Percentiles rank a stretch among this genome's conserved stretches.
These are phyloP conservation scores for Pseudocercospora cruenta DNA, from an alignment of 2,329 filamentous ascomycete genomes.

Conservation along the genomic window DNA sequence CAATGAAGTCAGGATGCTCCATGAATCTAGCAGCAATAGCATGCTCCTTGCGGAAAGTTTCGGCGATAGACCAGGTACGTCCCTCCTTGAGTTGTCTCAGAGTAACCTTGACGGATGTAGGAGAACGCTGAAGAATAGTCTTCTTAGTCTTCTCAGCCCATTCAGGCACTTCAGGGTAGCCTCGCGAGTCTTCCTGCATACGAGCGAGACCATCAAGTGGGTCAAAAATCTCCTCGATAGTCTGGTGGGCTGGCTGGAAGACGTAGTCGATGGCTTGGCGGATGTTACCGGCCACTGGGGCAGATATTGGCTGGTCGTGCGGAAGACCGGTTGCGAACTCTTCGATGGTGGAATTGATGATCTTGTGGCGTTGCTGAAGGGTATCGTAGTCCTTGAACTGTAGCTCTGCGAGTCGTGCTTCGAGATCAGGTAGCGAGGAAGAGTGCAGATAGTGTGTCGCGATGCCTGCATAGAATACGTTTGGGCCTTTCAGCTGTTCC, in stretches of 20 bases:
- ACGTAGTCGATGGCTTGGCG: conserved; percentile 79
- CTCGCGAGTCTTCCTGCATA: conserved; percentile 37
- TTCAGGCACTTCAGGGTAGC: conserved; percentile 55
- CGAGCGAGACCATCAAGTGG: conserved; percentile 61
- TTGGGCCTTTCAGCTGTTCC: conserved; percentile 76
- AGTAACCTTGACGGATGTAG: conserved; percentile 83
- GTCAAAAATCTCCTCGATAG: conserved; percentile 70
- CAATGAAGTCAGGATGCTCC: conserved; percentile 85
- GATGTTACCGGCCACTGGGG: conserved; percentile 59
- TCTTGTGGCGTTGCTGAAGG: conserved; percentile 64
- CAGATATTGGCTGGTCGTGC: conserved; percentile 60
- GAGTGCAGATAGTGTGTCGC: conserved; percentile 97
- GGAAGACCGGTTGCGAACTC: conserved; percentile 89
- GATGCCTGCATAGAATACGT: conserved; percentile 87
- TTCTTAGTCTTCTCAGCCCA: conserved; percentile 81
- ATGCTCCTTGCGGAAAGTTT: conserved; percentile 86
- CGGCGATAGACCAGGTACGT: conserved; percentile 73
- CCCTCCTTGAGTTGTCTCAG: conserved; percentile 81
- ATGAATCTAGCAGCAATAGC: conserved; percentile 86
- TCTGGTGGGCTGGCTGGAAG: conserved; percentile 47
- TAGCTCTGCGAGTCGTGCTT: conserved; percentile 84
- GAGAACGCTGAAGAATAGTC: conserved; percentile 77
- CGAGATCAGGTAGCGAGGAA: conserved; percentile 77
- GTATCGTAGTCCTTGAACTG: conserved; percentile 78
- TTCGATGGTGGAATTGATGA: conserved; percentile 86